Evolutionary conservation across 768 basidiomycete genomes (phyloP).

Genomic region (Psilocybe cubensis): DNA sequence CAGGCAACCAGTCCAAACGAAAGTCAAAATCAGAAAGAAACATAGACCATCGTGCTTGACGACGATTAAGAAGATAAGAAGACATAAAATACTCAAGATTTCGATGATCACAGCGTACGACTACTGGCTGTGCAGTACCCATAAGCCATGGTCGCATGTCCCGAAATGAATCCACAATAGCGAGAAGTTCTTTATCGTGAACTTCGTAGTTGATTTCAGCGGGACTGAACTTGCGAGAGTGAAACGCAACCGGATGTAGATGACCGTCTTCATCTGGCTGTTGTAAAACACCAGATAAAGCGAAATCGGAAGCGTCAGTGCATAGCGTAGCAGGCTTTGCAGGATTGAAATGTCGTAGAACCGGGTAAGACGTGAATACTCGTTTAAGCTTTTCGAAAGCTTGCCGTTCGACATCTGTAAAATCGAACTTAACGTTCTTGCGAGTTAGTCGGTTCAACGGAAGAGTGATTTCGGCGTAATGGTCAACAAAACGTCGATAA

Average conservation of each 20-base stretch:
- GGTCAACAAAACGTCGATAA: conserved; percentile 42
- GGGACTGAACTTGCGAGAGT: conserved; percentile 30
- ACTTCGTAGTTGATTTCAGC: conserved; percentile 53
- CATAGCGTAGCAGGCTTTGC: conserved; percentile 24
- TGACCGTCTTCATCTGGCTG: conserved; percentile 27
- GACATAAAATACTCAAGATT: conserved; percentile 50
- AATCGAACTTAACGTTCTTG: conserved; percentile 20
- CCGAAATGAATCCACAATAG: conserved; percentile 41
- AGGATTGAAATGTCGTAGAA: conserved; percentile 36
- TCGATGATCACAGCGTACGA: conserved; percentile 34
- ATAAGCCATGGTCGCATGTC: conserved; percentile 37
- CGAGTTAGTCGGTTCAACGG: conserved; percentile 28
- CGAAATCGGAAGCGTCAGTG: conserved; percentile 40
- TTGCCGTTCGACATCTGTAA: conserved; percentile 5
- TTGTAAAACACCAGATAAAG: conserved; percentile 32
- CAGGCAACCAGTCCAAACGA: conserved; percentile 31
- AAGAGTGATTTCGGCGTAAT: conserved; percentile 34
- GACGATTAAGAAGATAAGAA: conserved; percentile 40
- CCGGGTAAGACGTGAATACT: conserved; percentile 30
- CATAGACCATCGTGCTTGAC: conserved; percentile 52
- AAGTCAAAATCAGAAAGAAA: conserved; percentile 43
- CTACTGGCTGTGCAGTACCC: conserved; percentile 26
- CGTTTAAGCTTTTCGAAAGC: conserved; percentile 31
- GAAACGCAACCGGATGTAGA: conserved; percentile 44
- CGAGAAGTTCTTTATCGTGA: conserved; percentile 56